Conservation (phyloP, 73 alveolate species). For the Tetrahymena elliotti region DNA sequence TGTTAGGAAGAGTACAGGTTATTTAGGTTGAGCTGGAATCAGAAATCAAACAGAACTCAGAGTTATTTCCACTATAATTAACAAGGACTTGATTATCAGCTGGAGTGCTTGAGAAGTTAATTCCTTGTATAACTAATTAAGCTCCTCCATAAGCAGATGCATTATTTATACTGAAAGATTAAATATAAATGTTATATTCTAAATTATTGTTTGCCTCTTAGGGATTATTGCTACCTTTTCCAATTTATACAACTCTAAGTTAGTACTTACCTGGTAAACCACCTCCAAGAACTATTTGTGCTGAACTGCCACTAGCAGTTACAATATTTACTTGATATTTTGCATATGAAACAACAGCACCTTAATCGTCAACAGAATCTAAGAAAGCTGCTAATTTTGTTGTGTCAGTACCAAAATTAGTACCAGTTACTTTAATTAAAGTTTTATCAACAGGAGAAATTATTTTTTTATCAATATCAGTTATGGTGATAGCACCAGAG, state of each 20-base stretch:
- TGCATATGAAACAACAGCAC: not conserved
- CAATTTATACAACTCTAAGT: not conserved
- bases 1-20: not conserved
- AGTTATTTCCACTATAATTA: not conserved
- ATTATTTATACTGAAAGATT: not conserved
- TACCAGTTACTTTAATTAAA: not conserved
- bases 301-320: not conserved
- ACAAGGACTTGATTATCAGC: not conserved
- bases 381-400: not conserved
- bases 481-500: not conserved
- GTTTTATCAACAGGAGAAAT: not conserved
- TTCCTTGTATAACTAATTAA: not conserved
- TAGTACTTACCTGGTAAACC: not conserved
- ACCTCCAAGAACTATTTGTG: not conserved
- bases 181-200: not conserved
- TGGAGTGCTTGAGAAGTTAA: not conserved
- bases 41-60: not conserved
- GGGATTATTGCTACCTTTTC: not conserved
- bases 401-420: not conserved
- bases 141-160: not conserved
- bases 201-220: not conserved
- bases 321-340: not conserved
- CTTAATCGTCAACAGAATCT: not conserved
- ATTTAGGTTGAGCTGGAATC: not conserved
- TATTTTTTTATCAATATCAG: not conserved